A percentile compares a stretch with the other conserved stretches of the same genome.
Evolutionary conservation across 2,329 filamentous ascomycete genomes (phyloP).

Genomic region (Exophiala sp.): DNA sequence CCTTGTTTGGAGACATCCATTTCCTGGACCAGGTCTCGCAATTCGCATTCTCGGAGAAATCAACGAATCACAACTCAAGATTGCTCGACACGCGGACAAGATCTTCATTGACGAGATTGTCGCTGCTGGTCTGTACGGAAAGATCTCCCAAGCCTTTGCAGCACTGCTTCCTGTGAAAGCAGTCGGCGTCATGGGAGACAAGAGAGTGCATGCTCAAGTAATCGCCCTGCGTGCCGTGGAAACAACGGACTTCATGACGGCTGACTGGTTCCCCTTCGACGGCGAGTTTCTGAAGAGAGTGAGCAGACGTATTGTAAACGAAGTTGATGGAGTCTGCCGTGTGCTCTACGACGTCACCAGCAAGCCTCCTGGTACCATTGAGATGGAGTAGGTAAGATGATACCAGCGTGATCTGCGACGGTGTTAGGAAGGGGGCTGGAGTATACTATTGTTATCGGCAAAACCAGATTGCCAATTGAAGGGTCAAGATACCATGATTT

Average conservation of each 20-base stretch:
- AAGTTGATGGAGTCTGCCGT: slow-evolving; percentile 68
- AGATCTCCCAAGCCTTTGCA: slow-evolving; percentile 69
- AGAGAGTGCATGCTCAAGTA: slow-evolving; percentile 62
- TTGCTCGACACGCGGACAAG: slow-evolving; percentile 54
- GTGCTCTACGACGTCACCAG: slow-evolving; percentile 59
- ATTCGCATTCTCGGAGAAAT: slow-evolving; percentile 83
- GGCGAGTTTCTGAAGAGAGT: slow-evolving; percentile 64
- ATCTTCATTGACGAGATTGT: slow-evolving; percentile 47
- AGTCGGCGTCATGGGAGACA: slow-evolving; percentile 68
- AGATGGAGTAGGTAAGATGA: slow-evolving; percentile 57
- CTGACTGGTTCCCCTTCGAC: slow-evolving; percentile 65
- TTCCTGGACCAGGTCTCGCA: slow-evolving; percentile 71
- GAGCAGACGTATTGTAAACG: slow-evolving; percentile 67
- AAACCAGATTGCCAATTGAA: background rate
- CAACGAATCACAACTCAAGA: slow-evolving; percentile 72
- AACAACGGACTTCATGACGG: slow-evolving; percentile 70
- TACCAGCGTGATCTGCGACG: background rate
- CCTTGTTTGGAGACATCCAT: slow-evolving; percentile 76
- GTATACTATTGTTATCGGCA: background rate
- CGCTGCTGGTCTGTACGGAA: slow-evolving; percentile 44
- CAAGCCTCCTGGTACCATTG: slow-evolving; percentile 70
- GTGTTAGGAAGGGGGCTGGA: background rate
- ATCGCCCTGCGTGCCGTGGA: slow-evolving; percentile 61
- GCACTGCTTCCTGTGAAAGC: slow-evolving; percentile 64
- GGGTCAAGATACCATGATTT: background rate